Percentiles rank a stretch among this genome's conserved stretches.
These are phyloP conservation scores for Lasiosphaeriaceae sp. DNA, from an alignment of 495 filamentous ascomycete genomes.

Conservation along the genomic window DNA sequence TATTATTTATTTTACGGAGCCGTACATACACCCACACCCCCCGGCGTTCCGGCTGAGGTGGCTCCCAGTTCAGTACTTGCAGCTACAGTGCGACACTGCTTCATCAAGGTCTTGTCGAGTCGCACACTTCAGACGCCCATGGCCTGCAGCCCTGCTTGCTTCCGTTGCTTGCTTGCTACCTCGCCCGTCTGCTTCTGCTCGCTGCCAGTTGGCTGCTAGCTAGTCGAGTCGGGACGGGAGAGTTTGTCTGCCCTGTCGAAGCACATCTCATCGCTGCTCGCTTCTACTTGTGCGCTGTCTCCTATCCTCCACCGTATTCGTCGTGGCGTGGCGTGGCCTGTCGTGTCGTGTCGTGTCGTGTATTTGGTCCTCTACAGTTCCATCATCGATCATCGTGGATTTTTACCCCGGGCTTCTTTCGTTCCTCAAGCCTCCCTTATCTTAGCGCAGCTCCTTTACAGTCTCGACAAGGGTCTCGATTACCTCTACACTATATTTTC, in stretches of 20 bases:
- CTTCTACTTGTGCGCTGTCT: background rate
- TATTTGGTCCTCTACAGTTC: background rate
- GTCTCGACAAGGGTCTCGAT: conserved; percentile 4
- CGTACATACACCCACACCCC: conserved; percentile 5
- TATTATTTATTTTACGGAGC: background rate
- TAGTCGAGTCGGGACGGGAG: background rate
- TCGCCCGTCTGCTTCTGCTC: background rate
- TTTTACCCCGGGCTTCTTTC: background rate
- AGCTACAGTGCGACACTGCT: conserved; percentile 8
- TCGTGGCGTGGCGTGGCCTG: background rate
- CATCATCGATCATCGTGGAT: conserved; percentile 1
- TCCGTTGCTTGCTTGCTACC: background rate
- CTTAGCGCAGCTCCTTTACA: conserved; percentile 3
- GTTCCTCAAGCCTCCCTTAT: conserved; percentile 12
- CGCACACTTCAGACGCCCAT: background rate
- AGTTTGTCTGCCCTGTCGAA: background rate
- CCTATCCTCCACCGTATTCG: background rate
- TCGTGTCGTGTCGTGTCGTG: background rate
- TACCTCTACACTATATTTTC: conserved; percentile 5
- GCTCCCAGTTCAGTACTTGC: background rate
- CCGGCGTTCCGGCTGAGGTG: background rate
- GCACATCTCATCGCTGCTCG: background rate
- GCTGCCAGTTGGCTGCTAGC: background rate
- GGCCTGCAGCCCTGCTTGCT: background rate
- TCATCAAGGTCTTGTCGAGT: conserved; percentile 3